Conservation (phyloP, 2,329 filamentous ascomycete species). For the Aspergillus piperis region DNA sequence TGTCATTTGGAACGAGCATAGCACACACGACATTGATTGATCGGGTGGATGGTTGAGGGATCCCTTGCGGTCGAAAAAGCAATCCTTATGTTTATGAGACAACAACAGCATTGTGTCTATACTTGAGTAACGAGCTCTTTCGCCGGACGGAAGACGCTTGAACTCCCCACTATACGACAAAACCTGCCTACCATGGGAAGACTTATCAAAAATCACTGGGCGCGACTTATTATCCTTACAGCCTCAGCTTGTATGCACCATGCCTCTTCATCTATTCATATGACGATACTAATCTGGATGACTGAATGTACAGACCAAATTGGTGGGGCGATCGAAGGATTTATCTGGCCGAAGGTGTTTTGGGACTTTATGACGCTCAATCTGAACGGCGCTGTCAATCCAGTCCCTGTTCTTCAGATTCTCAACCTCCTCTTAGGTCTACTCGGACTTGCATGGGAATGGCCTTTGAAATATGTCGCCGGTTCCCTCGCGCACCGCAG, state of each 20-base stretch:
- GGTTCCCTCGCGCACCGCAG: constrained; percentile 79
- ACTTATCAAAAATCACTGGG: constrained; percentile 99
- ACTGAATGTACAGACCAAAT: constrained; percentile 71
- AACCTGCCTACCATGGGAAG: constrained; percentile 71
- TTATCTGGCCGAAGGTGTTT: constrained; percentile 99
- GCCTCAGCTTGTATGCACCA: constrained; percentile 71
- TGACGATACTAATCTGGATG: constrained; percentile 17
- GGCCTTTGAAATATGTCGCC: constrained; percentile 77
- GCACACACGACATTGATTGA: constrained; percentile 5
- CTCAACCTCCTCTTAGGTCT: constrained; percentile 85
- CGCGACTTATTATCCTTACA: constrained; percentile 85
- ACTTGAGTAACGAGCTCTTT: constrained; percentile 17
- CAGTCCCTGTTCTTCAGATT: constrained; percentile 83
- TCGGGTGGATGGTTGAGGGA: constrained; percentile 12
- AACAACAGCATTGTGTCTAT: neutral
- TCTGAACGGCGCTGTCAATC: constrained; percentile 81
- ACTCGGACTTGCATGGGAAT: constrained; percentile 81
- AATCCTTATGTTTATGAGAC: neutral
- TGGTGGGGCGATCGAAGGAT: constrained; percentile 76
- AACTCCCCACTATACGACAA: neutral
- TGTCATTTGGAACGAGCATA: constrained; percentile 16
- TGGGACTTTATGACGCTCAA: constrained; percentile 95
- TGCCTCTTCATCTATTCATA: neutral
- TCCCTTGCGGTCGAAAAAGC: neutral
- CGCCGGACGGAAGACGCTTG: constrained; percentile 30